A percentile compares a stretch with the other conserved stretches of the same genome.
Evolutionary conservation across 345 rosid species (phyloP).

Genomic region (Lumnitzera racemosa): DNA sequence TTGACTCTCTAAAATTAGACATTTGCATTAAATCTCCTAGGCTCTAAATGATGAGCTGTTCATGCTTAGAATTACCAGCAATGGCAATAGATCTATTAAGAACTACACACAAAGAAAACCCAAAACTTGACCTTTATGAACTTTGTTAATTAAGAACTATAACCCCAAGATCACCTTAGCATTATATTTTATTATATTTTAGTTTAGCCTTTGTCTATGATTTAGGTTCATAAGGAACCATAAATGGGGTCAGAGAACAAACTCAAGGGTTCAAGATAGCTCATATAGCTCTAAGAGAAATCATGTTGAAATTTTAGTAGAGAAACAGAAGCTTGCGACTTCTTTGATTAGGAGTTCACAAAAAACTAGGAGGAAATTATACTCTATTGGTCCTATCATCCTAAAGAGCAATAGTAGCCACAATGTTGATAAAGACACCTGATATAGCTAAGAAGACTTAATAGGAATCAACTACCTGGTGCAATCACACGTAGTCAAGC

Average conservation of each 20-base stretch:
- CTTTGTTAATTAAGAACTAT: constrained; percentile 63
- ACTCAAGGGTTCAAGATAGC: constrained; percentile 38
- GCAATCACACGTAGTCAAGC: too few species aligned
- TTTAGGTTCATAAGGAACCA: constrained; percentile 38
- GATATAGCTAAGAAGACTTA: constrained; percentile 24
- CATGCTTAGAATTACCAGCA: constrained; percentile 32
- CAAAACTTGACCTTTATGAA: constrained; percentile 53
- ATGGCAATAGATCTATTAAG: constrained; percentile 28
- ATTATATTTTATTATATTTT: constrained; percentile 36
- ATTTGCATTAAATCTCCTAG: constrained; percentile 77
- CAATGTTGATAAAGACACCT: constrained; percentile 17
- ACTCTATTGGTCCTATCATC: constrained; percentile 39
- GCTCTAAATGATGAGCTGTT: constrained; percentile 57
- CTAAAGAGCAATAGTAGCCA: constrained; percentile 42
- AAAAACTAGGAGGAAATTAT: constrained; percentile 47
- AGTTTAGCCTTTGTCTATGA: constrained; percentile 38
- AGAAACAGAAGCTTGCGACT: constrained; percentile 98
- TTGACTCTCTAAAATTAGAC: constrained; percentile 88
- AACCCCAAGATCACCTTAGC: constrained; percentile 90
- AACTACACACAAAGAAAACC: constrained; percentile 90
- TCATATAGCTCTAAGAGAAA: constrained; percentile 52
- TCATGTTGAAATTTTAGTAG: constrained; percentile 55
- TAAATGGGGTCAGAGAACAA: constrained; percentile 40
- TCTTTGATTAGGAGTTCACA: constrained; percentile 81
- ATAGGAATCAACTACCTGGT: too few species aligned